These are phyloP conservation scores for Haplosporangium sp. DNA, from an alignment of 371 early-diverging fungal species.

Conservation along the genomic window DNA sequence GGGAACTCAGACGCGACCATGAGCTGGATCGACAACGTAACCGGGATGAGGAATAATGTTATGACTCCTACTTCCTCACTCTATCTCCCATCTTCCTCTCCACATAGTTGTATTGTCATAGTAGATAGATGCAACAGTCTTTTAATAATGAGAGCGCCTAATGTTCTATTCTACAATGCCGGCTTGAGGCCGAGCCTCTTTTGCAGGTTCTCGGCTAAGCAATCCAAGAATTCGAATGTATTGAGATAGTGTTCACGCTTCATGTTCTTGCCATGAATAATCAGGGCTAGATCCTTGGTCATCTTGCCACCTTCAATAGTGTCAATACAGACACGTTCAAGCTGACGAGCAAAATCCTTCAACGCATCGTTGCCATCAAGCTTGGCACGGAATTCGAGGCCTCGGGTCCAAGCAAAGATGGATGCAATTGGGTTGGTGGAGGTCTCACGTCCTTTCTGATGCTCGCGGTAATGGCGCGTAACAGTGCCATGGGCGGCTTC, in stretches of 20 bases:
- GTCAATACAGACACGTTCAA: constrained; percentile 88
- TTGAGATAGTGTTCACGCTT: constrained; percentile 79
- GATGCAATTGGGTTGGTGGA: constrained; percentile 96
- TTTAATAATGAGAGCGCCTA: no score
- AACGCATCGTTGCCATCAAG: constrained; percentile 83
- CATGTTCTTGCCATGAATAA: constrained; percentile 83
- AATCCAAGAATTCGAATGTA: constrained; percentile 82
- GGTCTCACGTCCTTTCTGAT: constrained; percentile 87
- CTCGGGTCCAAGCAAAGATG: constrained; percentile 97
- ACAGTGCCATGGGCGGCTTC: constrained; percentile 98
- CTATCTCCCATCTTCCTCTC: neutral
- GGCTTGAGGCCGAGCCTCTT: constrained; percentile 51
- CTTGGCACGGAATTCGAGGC: constrained; percentile 91
- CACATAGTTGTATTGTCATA: no score
- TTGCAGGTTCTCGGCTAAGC: constrained; percentile 74
- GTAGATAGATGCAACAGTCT: no score
- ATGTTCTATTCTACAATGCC: constrained; percentile 8
- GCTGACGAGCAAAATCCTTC: constrained; percentile 70
- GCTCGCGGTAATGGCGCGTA: constrained; percentile 95
- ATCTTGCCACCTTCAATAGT: constrained; percentile 84
- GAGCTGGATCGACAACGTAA: constrained; percentile 19
- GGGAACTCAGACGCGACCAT: constrained; percentile 37
- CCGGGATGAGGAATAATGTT: neutral
- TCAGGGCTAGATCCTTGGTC: constrained; percentile 96
- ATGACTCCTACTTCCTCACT: neutral